Percentiles rank a stretch among this genome's conserved stretches.
These are phyloP conservation scores for Pythium guiyangense DNA, from an alignment of 352 stramenopile genomes.

Conservation along the genomic window DNA sequence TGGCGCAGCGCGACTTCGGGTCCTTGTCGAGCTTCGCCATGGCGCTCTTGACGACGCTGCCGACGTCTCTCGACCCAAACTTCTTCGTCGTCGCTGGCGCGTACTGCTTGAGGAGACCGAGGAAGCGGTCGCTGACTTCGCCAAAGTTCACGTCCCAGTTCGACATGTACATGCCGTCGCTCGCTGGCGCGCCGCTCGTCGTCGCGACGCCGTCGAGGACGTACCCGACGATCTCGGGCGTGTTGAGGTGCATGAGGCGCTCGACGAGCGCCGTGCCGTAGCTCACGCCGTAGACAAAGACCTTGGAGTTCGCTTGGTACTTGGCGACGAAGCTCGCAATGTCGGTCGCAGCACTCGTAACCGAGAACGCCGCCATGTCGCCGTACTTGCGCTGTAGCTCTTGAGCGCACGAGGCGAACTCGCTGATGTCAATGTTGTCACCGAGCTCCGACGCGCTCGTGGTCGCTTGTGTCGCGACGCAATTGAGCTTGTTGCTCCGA, in stretches of 20 bases:
- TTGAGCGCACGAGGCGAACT: slow-evolving; percentile 24
- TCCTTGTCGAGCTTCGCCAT: too few relatives aligned
- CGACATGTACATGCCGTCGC: too few relatives aligned
- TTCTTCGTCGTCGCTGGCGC: slow-evolving; percentile 23
- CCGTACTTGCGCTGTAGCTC: slow-evolving; percentile 29
- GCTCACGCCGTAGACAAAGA: too few relatives aligned
- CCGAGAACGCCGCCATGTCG: slow-evolving; percentile 12
- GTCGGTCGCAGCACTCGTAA: slow-evolving; percentile 29
- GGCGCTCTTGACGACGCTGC: too few relatives aligned
- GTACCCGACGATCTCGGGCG: slow-evolving; percentile 33
- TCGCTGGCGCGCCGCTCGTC: too few relatives aligned
- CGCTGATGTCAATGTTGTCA: slow-evolving; percentile 25
- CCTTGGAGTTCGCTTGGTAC: too few relatives aligned
- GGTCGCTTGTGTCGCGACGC: slow-evolving; percentile 20
- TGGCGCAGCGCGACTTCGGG: too few relatives aligned
- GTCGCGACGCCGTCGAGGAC: too few relatives aligned
- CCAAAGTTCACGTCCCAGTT: too few relatives aligned
- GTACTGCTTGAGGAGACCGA: slow-evolving; percentile 17
- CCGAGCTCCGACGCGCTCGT: slow-evolving; percentile 25
- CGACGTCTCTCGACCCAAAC: slow-evolving; percentile 16
- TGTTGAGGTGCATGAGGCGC: slow-evolving; percentile 35
- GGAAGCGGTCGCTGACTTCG: too few relatives aligned
- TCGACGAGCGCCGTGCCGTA: slow-evolving; percentile 41
- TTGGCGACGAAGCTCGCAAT: too few relatives aligned
- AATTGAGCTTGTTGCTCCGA: slow-evolving; percentile 39